phyloP scores from a whole-genome alignment of 2,329 filamentous ascomycete species.

The Paraphoma chrysanthemicola region DNA sequence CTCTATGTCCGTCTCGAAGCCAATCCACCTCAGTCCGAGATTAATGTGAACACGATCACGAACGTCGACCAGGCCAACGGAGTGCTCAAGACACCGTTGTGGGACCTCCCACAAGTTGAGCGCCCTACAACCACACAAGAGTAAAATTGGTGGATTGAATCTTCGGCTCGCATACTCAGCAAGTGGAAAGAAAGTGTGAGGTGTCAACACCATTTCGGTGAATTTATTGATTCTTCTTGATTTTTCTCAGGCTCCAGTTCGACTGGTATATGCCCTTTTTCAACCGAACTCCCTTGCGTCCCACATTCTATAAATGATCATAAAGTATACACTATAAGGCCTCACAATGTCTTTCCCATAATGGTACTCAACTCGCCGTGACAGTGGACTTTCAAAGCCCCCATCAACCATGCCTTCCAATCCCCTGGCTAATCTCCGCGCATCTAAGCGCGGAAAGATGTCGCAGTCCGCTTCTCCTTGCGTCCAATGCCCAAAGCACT shows the following conservation, averaged over 20 bases:
- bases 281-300: background rate
- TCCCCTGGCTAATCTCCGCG: background rate
- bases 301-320: background rate
- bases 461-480: slow-evolving; percentile 11
- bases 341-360: background rate
- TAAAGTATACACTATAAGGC: background rate
- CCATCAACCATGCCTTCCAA: background rate
- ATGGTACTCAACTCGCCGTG: background rate
- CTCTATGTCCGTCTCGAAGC: too few species aligned
- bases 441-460: slow-evolving; percentile 18
- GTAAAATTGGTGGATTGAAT: too few species aligned
- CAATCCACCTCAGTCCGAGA: too few species aligned
- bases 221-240: background rate
- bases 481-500: slow-evolving; percentile 10
- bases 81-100: too few species aligned
- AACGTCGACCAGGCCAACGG: too few species aligned
- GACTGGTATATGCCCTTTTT: background rate
- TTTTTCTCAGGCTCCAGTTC: background rate
- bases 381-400: slow-evolving; percentile 1
- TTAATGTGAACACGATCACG: too few species aligned
- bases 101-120: too few species aligned
- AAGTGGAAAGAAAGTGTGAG: too few species aligned
- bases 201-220: too few species aligned
- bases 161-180: too few species aligned
- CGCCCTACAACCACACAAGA: too few species aligned